Evolutionary conservation across 2,329 filamentous ascomycete species (phyloP), one percentile per base, ranked within the genome.

Genomic region (Tympanopsis confertula): DNA sequence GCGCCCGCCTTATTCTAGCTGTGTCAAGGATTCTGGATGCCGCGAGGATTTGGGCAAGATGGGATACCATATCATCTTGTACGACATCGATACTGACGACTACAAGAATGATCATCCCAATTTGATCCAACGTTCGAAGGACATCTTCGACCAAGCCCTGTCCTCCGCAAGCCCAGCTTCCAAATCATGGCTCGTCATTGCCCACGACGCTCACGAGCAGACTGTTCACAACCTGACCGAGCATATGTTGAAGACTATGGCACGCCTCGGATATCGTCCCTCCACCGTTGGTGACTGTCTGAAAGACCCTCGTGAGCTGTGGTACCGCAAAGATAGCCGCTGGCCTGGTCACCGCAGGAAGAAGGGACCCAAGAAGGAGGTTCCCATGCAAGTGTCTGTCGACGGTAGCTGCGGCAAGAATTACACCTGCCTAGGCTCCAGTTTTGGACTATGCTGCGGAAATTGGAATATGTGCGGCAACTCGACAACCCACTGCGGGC

Each of bases 61-160:
- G 5, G 65, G 65, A 18, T 69, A 69, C 48, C 65, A 69, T 44
- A 50, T 66, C 38, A 60, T 58, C 26, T 69, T 68, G 45, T 69
- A 68, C 41, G 58, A 68, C 40, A 51, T 71, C 28, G 67, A 72
- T 42, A 71, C 68, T 7, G 61, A 62, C 20, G 67, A 69, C 43
- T 70, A 69, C 45, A 47, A 66, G 40, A 61, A 70, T 38, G 55
- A 58, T 29, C 49, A 50, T 26, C 54, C 63, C 7, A 51, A 45
- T 15, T 45, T 58, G 41, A 68, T 69, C 37, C 61, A 68, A 44
- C 62, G 61, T 38, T 58, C 66, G 20, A 67, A 69, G 51, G 53
- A 66, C 42, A 63, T 59, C 40, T 63, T 68, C 44, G 45, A 49
- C 33, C 48, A 52, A 10, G 55, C 54, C 35, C 48, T 65, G 35